Percentiles rank a stretch among this genome's conserved stretches.
phyloP scores from a whole-genome alignment of 73 alveolate genomes.

The Paramecium octaurelia region DNA sequence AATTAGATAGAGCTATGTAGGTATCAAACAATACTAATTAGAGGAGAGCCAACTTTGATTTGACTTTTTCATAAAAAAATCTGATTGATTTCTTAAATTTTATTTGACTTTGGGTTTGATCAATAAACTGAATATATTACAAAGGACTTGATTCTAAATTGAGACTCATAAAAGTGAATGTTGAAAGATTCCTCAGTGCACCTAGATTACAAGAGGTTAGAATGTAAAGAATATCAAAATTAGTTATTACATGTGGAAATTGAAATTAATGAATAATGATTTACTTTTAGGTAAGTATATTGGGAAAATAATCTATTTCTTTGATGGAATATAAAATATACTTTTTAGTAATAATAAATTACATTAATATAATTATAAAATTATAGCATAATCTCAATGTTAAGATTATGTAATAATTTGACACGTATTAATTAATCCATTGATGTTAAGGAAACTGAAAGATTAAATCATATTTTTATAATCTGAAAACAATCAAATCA shows the following conservation, averaged over 20 bases:
- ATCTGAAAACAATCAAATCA: no score
- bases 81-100: slow-evolving; percentile 24
- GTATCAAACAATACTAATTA: background rate
- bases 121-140: background rate
- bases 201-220: no score
- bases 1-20: background rate
- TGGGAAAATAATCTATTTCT: no score
- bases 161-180: background rate
- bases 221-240: no score
- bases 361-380: no score
- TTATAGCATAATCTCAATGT: no score
- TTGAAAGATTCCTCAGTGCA: background rate
- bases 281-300: background rate
- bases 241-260: background rate
- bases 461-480: no score
- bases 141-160: background rate
- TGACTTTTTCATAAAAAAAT: background rate
- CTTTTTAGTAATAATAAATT: background rate
- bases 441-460: background rate
- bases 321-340: background rate
- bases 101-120: background rate
- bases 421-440: no score
- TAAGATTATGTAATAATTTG: background rate
- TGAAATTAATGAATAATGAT: background rate
- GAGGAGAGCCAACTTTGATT: background rate